Conservation (phyloP, 2,329 filamentous ascomycete genomes). For the Trichoderma aggressivum region DNA sequence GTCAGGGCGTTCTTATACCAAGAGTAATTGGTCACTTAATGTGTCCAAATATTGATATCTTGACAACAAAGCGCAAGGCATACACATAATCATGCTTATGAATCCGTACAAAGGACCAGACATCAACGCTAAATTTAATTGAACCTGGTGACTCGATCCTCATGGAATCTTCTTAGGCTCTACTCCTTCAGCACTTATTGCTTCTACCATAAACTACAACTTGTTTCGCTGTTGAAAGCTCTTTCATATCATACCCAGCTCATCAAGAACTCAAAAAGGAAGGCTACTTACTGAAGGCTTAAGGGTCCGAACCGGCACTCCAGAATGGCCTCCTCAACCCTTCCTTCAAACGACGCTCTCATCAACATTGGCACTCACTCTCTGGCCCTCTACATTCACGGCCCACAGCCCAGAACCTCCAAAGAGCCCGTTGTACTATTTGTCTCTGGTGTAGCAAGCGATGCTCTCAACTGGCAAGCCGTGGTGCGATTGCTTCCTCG, state of each 20-base stretch:
- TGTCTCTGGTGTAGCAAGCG: conserved; percentile 3
- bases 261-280: background rate
- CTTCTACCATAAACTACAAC: background rate
- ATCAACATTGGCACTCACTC: background rate
- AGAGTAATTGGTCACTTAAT: background rate
- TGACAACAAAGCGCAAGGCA: background rate
- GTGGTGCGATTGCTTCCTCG: background rate
- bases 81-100: background rate
- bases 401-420: background rate
- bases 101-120: background rate
- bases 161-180: background rate
- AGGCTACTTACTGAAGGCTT: background rate
- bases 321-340: background rate
- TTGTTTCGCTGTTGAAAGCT: background rate
- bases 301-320: background rate
- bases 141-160: background rate
- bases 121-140: background rate
- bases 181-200: background rate
- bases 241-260: background rate
- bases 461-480: conserved; percentile 2
- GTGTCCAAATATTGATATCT: background rate
- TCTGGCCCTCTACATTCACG: background rate
- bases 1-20: background rate
- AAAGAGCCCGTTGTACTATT: background rate
- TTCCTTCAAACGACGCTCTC: background rate